Percentiles rank a stretch among this genome's conserved stretches.
Evolutionary conservation across 192 early-diverging fungal species (phyloP).

Genomic region (Coemansia reversa): DNA sequence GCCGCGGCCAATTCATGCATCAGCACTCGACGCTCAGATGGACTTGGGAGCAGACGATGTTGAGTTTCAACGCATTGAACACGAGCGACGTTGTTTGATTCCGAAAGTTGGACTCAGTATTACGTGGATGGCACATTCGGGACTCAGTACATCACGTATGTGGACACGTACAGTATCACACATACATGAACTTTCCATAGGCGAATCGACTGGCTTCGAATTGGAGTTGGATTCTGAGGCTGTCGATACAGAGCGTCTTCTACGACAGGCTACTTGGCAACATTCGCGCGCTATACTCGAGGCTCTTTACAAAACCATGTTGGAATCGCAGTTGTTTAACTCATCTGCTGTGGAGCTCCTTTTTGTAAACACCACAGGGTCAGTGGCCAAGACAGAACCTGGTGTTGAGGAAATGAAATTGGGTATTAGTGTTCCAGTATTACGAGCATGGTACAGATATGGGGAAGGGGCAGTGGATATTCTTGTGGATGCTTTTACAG

Average conservation of each 20-base stretch:
- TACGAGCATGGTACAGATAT: constrained; percentile 52
- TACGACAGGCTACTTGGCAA: constrained; percentile 44
- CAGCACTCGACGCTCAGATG: constrained; percentile 27
- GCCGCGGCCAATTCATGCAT: constrained; percentile 47
- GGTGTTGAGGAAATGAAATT: constrained; percentile 2
- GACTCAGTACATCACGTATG: constrained; percentile 13
- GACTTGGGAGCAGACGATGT: constrained; percentile 6
- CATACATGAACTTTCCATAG: constrained; percentile 12
- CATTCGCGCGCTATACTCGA: constrained; percentile 37
- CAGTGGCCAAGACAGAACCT: constrained; percentile 18
- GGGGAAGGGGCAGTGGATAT: constrained; percentile 49
- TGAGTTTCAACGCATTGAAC: constrained; percentile 41
- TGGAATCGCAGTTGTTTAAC: constrained; percentile 26
- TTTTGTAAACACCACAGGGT: constrained; percentile 24
- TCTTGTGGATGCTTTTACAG: constrained; percentile 36
- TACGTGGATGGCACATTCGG: constrained; percentile 39
- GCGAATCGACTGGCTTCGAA: constrained; percentile 6
- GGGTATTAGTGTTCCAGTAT: constrained; percentile 22
- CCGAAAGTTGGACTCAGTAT: constrained; percentile 41
- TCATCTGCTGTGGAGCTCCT: constrained; percentile 32
- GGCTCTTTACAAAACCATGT: constrained; percentile 21
- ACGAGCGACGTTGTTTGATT: constrained; percentile 39
- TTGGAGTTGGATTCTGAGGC: constrained; percentile 23
- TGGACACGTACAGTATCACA: constrained; percentile 43
- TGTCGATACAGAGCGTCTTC: constrained; percentile 33